phyloP scores from a whole-genome alignment of 805 yeast species.

The Maudiozyma barnettii region DNA sequence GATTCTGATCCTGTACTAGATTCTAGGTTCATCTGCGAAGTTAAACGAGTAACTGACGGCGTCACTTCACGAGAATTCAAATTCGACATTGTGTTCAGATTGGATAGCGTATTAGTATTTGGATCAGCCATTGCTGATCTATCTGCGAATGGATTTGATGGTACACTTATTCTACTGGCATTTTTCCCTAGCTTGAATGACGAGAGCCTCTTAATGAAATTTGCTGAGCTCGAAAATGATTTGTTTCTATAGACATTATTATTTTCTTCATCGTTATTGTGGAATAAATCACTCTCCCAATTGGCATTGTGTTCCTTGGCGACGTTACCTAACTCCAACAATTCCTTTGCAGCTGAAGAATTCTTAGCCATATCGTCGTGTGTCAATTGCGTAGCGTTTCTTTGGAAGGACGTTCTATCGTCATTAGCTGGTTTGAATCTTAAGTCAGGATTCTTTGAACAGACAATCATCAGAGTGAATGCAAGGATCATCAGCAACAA shows the following conservation, averaged over 20 bases:
- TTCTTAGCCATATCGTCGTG: not conserved
- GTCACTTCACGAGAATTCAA: not conserved
- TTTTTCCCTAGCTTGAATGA: not conserved
- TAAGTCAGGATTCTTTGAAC: conserved; percentile 81
- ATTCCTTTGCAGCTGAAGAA: conserved; percentile 36
- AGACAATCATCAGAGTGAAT: conserved; percentile 49
- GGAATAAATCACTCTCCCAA: conserved; percentile 41
- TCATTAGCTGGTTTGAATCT: conserved; percentile 83
- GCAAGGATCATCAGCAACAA: conserved; percentile 62
- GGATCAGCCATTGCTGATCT: not conserved
- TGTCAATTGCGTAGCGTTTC: conserved; percentile 17
- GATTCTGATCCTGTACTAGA: not conserved
- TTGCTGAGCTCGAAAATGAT: not conserved
- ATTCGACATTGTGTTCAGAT: not conserved
- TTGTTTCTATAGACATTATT: not conserved
- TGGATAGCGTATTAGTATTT: not conserved
- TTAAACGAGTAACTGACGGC: not conserved
- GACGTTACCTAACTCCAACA: conserved; percentile 69
- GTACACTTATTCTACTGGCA: not conserved
- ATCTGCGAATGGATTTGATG: not conserved
- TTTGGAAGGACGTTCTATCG: conserved; percentile 86
- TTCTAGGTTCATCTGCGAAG: not conserved
- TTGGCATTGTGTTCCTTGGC: conserved; percentile 70
- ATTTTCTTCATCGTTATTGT: not conserved
- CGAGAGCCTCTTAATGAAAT: not conserved